phyloP scores from a whole-genome alignment of 306 rosid species.

The Fragaria iinumae region DNA sequence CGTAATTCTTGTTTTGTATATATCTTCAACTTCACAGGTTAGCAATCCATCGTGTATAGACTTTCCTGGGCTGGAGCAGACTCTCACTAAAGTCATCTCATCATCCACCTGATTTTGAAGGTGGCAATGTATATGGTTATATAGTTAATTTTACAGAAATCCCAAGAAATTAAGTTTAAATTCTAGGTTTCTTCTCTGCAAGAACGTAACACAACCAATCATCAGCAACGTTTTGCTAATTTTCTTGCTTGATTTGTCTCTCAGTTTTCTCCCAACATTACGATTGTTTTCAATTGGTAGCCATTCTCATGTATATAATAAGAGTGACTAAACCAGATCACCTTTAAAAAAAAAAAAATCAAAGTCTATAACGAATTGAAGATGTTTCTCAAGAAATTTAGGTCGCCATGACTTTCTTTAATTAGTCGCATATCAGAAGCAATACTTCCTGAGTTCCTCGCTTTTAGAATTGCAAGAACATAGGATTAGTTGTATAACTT shows the following conservation, averaged over 20 bases:
- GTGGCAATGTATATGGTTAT: background rate
- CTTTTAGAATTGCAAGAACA: background rate
- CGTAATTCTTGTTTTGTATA: background rate
- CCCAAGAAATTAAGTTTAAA: background rate
- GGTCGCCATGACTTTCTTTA: no score
- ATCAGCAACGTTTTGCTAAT: background rate
- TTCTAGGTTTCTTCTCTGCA: background rate
- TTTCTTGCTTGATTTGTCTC: background rate
- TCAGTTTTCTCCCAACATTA: background rate
- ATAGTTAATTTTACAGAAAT: background rate
- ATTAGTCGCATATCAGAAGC: no score
- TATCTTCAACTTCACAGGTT: slow-evolving; percentile 23
- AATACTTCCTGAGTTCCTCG: no score
- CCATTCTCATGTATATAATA: background rate
- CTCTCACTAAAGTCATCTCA: background rate
- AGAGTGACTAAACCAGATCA: no score
- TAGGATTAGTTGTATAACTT: no score
- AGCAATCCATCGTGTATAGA: slow-evolving; percentile 11
- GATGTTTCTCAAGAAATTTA: no score
- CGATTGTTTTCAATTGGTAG: background rate
- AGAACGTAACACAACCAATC: background rate
- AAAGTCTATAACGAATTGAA: no score
- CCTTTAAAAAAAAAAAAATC: no score
- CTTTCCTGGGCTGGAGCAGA: slow-evolving; percentile 21
- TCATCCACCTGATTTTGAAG: background rate